Evolutionary conservation across 257 asterid species (phyloP), one percentile per base, ranked within the genome.

Genomic region (Solanum verrucosum): DNA sequence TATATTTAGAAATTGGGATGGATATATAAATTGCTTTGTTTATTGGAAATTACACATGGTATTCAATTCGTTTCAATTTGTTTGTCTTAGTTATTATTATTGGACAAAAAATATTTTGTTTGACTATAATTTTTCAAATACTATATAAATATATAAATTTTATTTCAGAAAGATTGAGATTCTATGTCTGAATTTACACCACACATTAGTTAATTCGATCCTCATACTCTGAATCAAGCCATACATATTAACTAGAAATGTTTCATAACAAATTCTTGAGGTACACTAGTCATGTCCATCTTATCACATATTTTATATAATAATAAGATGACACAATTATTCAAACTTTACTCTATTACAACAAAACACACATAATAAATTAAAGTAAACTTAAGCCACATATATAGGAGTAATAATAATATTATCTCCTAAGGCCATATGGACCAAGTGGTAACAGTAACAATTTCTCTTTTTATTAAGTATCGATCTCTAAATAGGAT

Each of bases 1-100:
- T 56, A 56, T 56, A 56, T 56, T 56, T 56, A 56, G 1, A 18
- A 56, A 56, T 18, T 6, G 11, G n/a, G 20, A 56, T 56, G n/a
- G n/a, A 56, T 18, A 56, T 18, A 18, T 1, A 63, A 4, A 44
- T 23, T 63, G 7, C 31, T 63, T 63, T 63, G 71, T 15, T 23
- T 4, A 9, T 63, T 21, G 0, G 31, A 4, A 63, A n/a, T n/a
- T 23, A 9, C 15, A 23, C 1, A 1, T 63, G 15, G 1, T n/a
- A 4, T 5, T 63, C 73, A 56, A 18, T 25, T 65, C 11, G 0
- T 65, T 0, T 65, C 9, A 11, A 25, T 27, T 2, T 67, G 1
- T 11, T n/a, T 65, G 16, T 65, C 4, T 65, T 65, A n/a, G 12
- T 63, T 63, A 63, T 12, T 63, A 0, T 11, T 12, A 11, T 63